A percentile compares a stretch with the other conserved stretches of the same genome.
phyloP scores from a whole-genome alignment of 768 basidiomycete species.

The Filobasidium wieringae region DNA sequence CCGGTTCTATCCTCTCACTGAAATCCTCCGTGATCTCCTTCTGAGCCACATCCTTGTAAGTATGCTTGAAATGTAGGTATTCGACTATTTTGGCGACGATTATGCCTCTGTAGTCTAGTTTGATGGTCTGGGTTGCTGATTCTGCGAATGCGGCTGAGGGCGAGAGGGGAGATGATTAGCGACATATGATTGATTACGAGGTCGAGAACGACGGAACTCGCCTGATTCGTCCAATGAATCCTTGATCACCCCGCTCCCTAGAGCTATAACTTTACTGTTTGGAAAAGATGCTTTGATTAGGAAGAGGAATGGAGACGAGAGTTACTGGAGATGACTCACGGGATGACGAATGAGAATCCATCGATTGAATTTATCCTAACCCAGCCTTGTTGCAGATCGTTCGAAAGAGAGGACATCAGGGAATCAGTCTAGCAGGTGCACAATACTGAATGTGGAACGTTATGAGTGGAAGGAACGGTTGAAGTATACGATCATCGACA shows the following conservation, averaged over 20 bases:
- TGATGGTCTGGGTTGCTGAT: background rate
- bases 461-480: too few relatives aligned
- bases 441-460: too few relatives aligned
- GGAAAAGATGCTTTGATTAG: background rate
- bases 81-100: slow-evolving; percentile 81
- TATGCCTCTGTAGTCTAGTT: slow-evolving; percentile 41
- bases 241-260: slow-evolving; percentile 66
- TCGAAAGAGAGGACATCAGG: background rate
- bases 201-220: slow-evolving; percentile 35
- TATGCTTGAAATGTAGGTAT: slow-evolving; percentile 72
- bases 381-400: slow-evolving; percentile 1
- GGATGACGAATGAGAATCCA: slow-evolving; percentile 68
- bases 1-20: slow-evolving; percentile 67
- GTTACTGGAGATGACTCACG: too few relatives aligned
- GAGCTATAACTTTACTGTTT: slow-evolving; percentile 48
- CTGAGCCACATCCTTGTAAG: slow-evolving; percentile 57
- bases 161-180: background rate
- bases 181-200: background rate
- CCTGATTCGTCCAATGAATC: slow-evolving; percentile 66
- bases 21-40: slow-evolving; percentile 80
- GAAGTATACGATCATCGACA: too few relatives aligned
- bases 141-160: slow-evolving; percentile 2
- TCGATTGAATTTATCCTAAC: slow-evolving; percentile 41
- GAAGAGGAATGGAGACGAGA: background rate
- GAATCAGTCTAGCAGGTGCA: too few relatives aligned